phyloP scores from a whole-genome alignment of 805 yeast species.

The Lipomyces spencermartinsiae region DNA sequence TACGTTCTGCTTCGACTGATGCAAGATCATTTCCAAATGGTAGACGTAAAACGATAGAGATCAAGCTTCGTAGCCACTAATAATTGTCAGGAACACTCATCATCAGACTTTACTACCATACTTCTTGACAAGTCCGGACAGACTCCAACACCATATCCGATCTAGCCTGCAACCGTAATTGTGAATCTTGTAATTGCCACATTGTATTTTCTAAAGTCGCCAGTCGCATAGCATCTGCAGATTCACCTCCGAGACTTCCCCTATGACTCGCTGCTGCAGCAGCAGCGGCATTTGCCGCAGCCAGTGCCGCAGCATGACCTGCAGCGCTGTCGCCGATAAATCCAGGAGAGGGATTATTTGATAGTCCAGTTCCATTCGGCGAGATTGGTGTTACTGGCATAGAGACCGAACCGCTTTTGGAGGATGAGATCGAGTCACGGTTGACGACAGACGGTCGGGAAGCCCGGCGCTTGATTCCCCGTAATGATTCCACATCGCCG shows the following conservation, averaged over 20 bases:
- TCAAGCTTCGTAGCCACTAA: conserved; percentile 28
- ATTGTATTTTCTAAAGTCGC: conserved; percentile 23
- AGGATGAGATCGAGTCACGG: conserved; percentile 46
- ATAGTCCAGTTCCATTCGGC: conserved; percentile 16
- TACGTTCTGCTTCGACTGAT: conserved; percentile 25
- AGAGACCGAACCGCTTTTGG: conserved; percentile 50
- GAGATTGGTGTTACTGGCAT: conserved; percentile 36
- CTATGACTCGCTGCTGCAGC: conserved; percentile 8
- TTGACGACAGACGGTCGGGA: conserved; percentile 48
- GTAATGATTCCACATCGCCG: conserved; percentile 77
- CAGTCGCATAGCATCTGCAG: conserved; percentile 23
- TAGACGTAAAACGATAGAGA: conserved; percentile 18
- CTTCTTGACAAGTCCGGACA: conserved; percentile 29
- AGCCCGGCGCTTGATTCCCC: conserved; percentile 79
- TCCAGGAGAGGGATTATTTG: conserved; percentile 16
- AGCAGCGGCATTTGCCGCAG: conserved; percentile 1
- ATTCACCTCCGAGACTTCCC: background rate
- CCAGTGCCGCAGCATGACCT: background rate
- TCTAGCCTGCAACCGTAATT: conserved; percentile 26
- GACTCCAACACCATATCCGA: conserved; percentile 33
- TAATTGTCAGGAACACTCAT: background rate
- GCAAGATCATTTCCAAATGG: conserved; percentile 17
- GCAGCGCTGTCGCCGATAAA: conserved; percentile 16
- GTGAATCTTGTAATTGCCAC: conserved; percentile 37
- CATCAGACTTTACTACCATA: conserved; percentile 1